Base-by-base conservation (phyloP, 192 early-diverging fungal species). In the Paraglomus occultum region DNA sequence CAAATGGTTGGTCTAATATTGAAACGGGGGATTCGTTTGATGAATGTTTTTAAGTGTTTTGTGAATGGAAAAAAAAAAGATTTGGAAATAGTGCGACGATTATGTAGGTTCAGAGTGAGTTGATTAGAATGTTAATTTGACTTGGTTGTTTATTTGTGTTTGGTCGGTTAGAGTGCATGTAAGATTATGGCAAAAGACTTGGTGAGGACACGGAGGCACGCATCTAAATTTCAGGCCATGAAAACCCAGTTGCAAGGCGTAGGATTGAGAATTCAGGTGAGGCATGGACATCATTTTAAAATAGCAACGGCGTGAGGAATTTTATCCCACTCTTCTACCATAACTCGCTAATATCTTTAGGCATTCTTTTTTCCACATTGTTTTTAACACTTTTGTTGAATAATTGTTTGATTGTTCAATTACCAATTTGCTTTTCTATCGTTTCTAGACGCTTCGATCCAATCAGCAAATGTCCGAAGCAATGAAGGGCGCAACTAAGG, bases 141-240 rank as follows among this genome's bases (percentile, higher is more conserved):
- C 51, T 15, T 31, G n/a, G 31, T 31, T 31, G 31, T 31, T 31
- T 31, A 31, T 2, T 31, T 31, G 31, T 44, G 66, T 64, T n/a
- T 69, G n/a, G 38, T 20, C 8, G 54, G 23, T 14, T 69, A 92
- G 88, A 81, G 80, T 67, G 90, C 93, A 6, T 93, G 90, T 76
- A 96, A 96, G 71, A 85, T 97, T 52, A 98, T 97, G 95, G 97
- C 97, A 51, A 97, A 94, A 80, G 95, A 99, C 79, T 77, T 99
- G 54, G 97, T 99, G 14, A 84, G 97, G 45, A 99, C 95, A 18
- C 85, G 95, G 48, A 82, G 90, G 22, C 91, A 98, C 64, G 82
- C 95, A 64, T 92, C 96, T 84, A 96, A 98, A 82, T 98, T 98
- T 73, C 93, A 96, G 78, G 86, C 89, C 67, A 99, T 97, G 93